phyloP scores from a whole-genome alignment of 2,329 filamentous ascomycete genomes.

The Cladosporium halotolerans region DNA sequence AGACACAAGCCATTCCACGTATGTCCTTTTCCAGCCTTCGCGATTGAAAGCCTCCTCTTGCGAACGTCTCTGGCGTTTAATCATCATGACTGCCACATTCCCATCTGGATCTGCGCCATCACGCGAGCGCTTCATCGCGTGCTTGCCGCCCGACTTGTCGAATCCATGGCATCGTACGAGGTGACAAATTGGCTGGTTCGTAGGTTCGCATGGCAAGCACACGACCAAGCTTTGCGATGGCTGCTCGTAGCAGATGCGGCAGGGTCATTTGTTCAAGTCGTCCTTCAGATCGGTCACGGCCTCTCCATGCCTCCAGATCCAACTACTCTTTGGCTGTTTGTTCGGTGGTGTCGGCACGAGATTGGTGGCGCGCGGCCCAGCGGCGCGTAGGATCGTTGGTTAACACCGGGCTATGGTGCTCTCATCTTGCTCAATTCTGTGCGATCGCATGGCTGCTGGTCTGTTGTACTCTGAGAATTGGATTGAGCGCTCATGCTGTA shows the following conservation, averaged over 20 bases:
- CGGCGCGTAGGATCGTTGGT: background rate
- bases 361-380: background rate
- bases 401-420: background rate
- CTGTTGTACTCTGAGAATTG: background rate
- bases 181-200: background rate
- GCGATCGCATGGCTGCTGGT: background rate
- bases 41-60: background rate
- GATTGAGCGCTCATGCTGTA: background rate
- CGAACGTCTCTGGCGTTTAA: background rate
- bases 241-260: background rate
- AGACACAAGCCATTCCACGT: background rate
- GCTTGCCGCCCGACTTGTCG: background rate
- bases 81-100: background rate
- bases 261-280: background rate
- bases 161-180: background rate
- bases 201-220: conserved; percentile 1
- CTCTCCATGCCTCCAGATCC: background rate
- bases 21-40: background rate
- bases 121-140: background rate
- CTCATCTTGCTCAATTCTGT: background rate
- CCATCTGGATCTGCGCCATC: background rate
- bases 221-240: conserved; percentile 1
- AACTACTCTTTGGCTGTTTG: background rate
- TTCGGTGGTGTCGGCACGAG: background rate
- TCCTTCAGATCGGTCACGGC: background rate